These are phyloP conservation scores for Pseudozyma flocculosa DNA, from an alignment of 1,284 basidiomycete species.

Conservation along the genomic window DNA sequence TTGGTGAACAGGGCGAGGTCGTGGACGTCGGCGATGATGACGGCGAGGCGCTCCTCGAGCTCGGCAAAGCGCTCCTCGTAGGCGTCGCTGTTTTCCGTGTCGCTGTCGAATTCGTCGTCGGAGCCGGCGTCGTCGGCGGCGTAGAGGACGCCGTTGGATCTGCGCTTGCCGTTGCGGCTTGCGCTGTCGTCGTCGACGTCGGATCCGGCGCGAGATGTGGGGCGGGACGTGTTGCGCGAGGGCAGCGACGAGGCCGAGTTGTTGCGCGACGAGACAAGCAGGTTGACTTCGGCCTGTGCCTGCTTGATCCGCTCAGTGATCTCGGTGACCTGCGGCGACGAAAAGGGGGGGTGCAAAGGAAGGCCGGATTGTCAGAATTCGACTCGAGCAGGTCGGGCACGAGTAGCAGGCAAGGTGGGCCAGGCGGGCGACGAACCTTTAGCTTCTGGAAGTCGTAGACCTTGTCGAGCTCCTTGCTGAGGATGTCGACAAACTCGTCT, in stretches of 20 bases:
- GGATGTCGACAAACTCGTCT: slow-evolving; percentile 58
- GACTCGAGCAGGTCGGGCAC: no score
- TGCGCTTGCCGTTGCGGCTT: slow-evolving; percentile 10
- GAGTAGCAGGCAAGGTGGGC: neutral
- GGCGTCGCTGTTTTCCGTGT: slow-evolving; percentile 69
- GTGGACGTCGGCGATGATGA: slow-evolving; percentile 95
- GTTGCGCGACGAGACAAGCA: slow-evolving; percentile 48
- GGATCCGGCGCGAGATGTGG: slow-evolving; percentile 17
- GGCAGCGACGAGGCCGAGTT: slow-evolving; percentile 42
- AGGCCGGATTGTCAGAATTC: no score
- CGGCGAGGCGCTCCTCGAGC: slow-evolving; percentile 92
- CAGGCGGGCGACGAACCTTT: slow-evolving; percentile 64
- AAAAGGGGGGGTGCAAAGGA: neutral
- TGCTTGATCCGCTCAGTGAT: slow-evolving; percentile 54
- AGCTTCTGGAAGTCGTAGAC: slow-evolving; percentile 90
- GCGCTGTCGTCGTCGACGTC: slow-evolving; percentile 6
- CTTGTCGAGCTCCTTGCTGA: slow-evolving; percentile 89
- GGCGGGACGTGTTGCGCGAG: slow-evolving; percentile 22
- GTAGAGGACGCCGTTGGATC: slow-evolving; percentile 62
- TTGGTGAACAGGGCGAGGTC: slow-evolving; percentile 92
- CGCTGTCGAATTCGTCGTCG: slow-evolving; percentile 64
- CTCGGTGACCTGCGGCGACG: slow-evolving; percentile 38
- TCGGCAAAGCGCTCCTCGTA: slow-evolving; percentile 85
- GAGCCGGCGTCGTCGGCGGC: slow-evolving; percentile 62
- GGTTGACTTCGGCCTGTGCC: slow-evolving; percentile 55